Evolutionary conservation across 2,329 filamentous ascomycete genomes (phyloP), one percentile per base, ranked within the genome.

Genomic region (Apiospora marii): DNA sequence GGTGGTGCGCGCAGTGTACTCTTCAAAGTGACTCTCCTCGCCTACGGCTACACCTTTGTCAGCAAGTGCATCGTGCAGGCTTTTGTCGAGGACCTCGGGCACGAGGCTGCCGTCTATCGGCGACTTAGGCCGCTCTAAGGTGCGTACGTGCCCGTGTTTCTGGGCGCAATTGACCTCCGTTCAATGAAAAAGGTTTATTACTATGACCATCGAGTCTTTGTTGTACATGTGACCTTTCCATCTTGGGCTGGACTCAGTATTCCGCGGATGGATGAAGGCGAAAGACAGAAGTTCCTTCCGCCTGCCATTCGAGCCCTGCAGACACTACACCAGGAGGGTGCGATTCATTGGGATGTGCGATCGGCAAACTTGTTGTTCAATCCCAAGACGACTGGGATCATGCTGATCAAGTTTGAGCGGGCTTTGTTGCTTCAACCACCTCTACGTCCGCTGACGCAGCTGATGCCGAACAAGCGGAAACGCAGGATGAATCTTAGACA

Each of bases 1-100:
- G n/a, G n/a, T n/a, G n/a, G n/a, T n/a, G n/a, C n/a, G n/a, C n/a
- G n/a, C n/a, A n/a, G 67, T 43, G 41, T 48, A 48, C 67, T 68
- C 27, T 48, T 68, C 3, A 43, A 68, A 30, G 41, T 68, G 12
- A 68, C 41, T 3, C n/a, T 68, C 24, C 67, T 68, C 13, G 67
- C 41, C 6, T 34, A 68, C n/a, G 27, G 67, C 67, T 68, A 68
- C 41, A 68, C 67, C 37, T 68, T 68, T 46, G n/a, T 68, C 16
- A 68, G 27, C 12, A 68, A 19, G 24, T 22, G 67, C 44, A 68
- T n/a, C 37, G 41, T 68, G n/a, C 67, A 68, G 12, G 44, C 67
- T 68, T 68, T 68, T 68, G 13, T 46, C 37, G 27, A 68, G 41
- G 67, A 68, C 67, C 67, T 68, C 67, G 41, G 24, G 67, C 41